These are phyloP conservation scores for Stentor roeselii DNA, from an alignment of 73 alveolate genomes.

Conservation along the genomic window DNA sequence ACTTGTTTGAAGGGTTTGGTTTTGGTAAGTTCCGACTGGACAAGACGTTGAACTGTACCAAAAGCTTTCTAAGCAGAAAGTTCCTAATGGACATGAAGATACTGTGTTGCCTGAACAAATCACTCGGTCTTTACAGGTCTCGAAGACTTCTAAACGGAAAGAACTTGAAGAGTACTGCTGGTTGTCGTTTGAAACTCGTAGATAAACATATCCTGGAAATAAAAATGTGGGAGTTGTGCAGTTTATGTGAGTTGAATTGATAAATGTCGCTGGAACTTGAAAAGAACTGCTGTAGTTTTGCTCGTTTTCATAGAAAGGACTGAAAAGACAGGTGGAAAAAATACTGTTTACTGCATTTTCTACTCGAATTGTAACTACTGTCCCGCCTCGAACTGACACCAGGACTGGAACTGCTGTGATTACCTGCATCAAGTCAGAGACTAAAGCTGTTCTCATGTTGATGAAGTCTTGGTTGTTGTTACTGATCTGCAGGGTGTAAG, in stretches of 20 bases:
- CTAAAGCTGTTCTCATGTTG: not conserved
- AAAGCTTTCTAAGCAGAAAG: not conserved
- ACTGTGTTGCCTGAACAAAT: not conserved
- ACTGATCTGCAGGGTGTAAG: not conserved
- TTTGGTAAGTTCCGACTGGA: slow-evolving; percentile 43
- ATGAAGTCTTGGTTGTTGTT: not conserved
- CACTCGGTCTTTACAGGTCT: slow-evolving; percentile 9
- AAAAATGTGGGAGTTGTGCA: slow-evolving; percentile 2
- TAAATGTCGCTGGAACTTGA: not conserved
- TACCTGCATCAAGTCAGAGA: not conserved
- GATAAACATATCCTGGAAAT: slow-evolving; percentile 15
- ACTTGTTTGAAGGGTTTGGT: slow-evolving; percentile 15
- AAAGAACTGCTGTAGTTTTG: not conserved
- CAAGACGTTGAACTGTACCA: slow-evolving; percentile 30
- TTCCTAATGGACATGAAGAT: slow-evolving; percentile 17
- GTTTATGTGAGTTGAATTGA: not conserved
- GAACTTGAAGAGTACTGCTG: not conserved
- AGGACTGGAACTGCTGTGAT: not conserved
- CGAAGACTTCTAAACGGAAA: not conserved
- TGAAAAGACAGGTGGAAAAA: slow-evolving; percentile 7
- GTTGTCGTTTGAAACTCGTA: not conserved
- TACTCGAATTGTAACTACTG: not conserved
- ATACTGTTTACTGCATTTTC: not conserved
- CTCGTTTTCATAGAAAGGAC: not conserved
- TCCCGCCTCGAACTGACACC: slow-evolving; percentile 21